phyloP scores from a whole-genome alignment of 1,284 basidiomycete genomes.

The Pterula multifida region DNA sequence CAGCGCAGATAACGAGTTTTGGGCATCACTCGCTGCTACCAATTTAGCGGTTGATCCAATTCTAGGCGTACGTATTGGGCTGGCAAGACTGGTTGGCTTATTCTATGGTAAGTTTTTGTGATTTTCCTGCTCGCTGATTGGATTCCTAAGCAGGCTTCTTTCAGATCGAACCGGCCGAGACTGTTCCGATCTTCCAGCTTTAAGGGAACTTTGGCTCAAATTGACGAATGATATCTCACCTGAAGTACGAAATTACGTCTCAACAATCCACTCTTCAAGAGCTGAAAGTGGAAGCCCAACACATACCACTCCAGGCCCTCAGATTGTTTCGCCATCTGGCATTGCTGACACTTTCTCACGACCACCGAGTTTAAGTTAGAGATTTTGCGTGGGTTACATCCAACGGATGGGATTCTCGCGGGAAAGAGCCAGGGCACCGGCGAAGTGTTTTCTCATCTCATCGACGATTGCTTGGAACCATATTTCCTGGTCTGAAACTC shows the following conservation, averaged over 20 bases:
- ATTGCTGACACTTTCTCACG: background rate
- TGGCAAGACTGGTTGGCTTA: conserved; percentile 56
- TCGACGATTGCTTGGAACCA: no score
- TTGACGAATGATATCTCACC: conserved; percentile 34
- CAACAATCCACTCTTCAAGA: conserved; percentile 9
- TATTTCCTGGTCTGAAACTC: no score
- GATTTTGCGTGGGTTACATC: no score
- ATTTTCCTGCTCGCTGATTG: conserved; percentile 10
- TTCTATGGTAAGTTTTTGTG: conserved; percentile 34
- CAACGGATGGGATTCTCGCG: no score
- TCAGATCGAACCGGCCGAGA: conserved; percentile 4
- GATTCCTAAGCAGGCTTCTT: conserved; percentile 5
- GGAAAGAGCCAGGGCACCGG: no score
- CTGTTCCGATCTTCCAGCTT: conserved; percentile 12
- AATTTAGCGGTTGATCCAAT: conserved; percentile 60
- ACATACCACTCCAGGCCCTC: conserved; percentile 5
- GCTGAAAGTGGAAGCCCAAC: background rate
- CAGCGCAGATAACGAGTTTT: conserved; percentile 44
- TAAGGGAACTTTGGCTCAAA: conserved; percentile 26
- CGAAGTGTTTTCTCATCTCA: no score
- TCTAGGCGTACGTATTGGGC: conserved; percentile 78
- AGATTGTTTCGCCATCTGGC: background rate
- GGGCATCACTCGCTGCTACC: conserved; percentile 38
- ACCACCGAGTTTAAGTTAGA: background rate
- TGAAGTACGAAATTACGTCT: conserved; percentile 35